Evolutionary conservation across 345 rosid genomes (phyloP).

Genomic region (Populus euphratica): DNA sequence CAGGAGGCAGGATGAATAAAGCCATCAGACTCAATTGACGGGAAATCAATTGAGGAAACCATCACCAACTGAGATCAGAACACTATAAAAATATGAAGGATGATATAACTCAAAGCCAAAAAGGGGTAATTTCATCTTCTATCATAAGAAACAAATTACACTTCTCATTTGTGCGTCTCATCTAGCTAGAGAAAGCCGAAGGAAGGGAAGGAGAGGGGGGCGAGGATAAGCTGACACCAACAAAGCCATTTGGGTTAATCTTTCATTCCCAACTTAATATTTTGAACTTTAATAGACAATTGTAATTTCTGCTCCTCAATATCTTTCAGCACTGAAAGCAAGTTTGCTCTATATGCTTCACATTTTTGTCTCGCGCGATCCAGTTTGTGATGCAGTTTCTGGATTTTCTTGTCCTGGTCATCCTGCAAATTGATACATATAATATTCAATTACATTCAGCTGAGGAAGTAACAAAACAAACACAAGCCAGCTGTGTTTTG

Average conservation of each 20-base stretch:
- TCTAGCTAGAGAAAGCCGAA: too few species aligned
- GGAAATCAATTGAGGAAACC: too few species aligned
- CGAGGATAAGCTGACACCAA: background rate
- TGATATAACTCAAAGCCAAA: background rate
- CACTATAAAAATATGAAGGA: background rate
- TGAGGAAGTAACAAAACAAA: background rate
- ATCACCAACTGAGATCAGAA: too few species aligned
- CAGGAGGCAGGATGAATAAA: too few species aligned
- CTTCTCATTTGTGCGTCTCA: background rate
- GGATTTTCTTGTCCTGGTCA: slow-evolving; percentile 45
- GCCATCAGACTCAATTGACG: too few species aligned
- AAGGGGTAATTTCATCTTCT: background rate
- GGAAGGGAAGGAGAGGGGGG: background rate
- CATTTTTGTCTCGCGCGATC: slow-evolving; percentile 42
- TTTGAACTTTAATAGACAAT: slow-evolving; percentile 21
- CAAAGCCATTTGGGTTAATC: background rate
- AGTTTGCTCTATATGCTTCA: slow-evolving; percentile 47
- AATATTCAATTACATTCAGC: background rate
- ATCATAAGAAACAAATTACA: background rate
- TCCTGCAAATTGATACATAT: slow-evolving; percentile 22
- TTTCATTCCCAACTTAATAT: slow-evolving; percentile 18
- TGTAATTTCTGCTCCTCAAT: slow-evolving; percentile 51
- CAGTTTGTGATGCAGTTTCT: slow-evolving; percentile 35
- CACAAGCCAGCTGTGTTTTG: background rate
- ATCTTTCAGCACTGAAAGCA: slow-evolving; percentile 49